Conservation (phyloP, 2,329 filamentous ascomycete genomes). For the Fusarium poae region DNA sequence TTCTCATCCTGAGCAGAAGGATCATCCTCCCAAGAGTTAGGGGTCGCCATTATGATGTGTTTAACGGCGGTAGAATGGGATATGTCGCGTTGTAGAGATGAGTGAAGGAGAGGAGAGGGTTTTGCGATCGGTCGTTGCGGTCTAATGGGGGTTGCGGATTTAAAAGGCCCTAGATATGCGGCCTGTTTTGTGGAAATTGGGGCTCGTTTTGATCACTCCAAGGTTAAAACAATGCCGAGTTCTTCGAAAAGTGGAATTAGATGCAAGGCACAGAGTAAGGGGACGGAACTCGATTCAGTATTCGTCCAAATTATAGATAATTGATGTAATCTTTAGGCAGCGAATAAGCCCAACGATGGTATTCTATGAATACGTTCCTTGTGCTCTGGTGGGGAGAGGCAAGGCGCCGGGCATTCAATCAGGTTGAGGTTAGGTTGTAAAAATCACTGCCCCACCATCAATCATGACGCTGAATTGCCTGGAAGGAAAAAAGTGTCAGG, state of each 20-base stretch:
- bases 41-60: constrained; percentile 78
- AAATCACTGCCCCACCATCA: constrained; percentile 58
- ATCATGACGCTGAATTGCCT: constrained; percentile 51
- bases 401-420: constrained; percentile 33
- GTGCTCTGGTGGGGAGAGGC: constrained; percentile 44
- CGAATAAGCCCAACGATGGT: constrained; percentile 45
- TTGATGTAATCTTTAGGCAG: constrained; percentile 40
- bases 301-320: constrained; percentile 6
- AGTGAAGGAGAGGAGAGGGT: constrained; percentile 21
- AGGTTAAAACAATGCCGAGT: constrained; percentile 11
- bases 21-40: constrained; percentile 96
- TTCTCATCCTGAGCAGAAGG: constrained; percentile 81
- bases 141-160: constrained; percentile 45
- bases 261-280: constrained; percentile 7
- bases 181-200: constrained; percentile 38
- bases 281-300: constrained; percentile 3
- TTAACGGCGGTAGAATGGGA: constrained; percentile 16
- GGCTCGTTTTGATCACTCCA: constrained; percentile 21
- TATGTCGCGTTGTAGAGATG: constrained; percentile 25
- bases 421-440: constrained; percentile 49
- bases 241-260: constrained; percentile 10
- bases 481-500: constrained; percentile 23
- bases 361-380: constrained; percentile 42
- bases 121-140: constrained; percentile 42
- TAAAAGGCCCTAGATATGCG: constrained; percentile 43